phyloP scores from a whole-genome alignment of 2,329 filamentous ascomycete species.

The Xylariaceae sp. region DNA sequence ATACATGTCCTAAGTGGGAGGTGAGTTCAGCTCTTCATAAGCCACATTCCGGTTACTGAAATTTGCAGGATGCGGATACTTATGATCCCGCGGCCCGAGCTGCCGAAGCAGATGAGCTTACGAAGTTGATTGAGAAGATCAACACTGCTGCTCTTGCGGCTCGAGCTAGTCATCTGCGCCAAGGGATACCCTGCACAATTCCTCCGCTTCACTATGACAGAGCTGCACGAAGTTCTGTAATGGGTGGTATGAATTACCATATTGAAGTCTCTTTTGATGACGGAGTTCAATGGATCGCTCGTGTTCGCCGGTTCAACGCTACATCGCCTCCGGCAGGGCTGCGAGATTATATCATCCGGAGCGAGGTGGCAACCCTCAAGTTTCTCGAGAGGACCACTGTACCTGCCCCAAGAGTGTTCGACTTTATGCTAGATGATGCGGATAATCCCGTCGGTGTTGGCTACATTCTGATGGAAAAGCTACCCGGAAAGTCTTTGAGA shows the following conservation, averaged over 20 bases:
- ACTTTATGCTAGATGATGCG: conserved; percentile 37
- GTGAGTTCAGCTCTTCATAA: conserved; percentile 30
- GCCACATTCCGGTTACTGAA: conserved; percentile 14
- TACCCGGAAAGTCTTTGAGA: conserved; percentile 42
- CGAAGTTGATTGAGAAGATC: conserved; percentile 39
- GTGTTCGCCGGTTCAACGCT: conserved; percentile 45
- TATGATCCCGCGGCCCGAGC: conserved; percentile 40
- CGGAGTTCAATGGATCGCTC: conserved; percentile 45
- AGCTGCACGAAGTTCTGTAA: conserved; percentile 42
- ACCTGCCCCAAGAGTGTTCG: conserved; percentile 42
- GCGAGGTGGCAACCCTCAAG: conserved; percentile 46
- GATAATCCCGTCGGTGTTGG: conserved; percentile 42
- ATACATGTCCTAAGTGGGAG: conserved; percentile 43
- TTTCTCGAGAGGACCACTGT: conserved; percentile 42
- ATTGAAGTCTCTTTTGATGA: conserved; percentile 47
- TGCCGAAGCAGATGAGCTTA: conserved; percentile 41
- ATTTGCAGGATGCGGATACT: conserved; percentile 37
- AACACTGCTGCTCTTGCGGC: conserved; percentile 41
- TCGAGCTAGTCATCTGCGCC: conserved; percentile 40
- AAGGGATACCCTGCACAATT: conserved; percentile 41
- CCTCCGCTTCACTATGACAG: too few relatives aligned
- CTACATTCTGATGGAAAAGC: conserved; percentile 48
- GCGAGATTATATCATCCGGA: conserved; percentile 41
- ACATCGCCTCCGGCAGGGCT: conserved; percentile 41
- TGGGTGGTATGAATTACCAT: conserved; percentile 51